Evolutionary conservation across 306 rosid genomes (phyloP), one percentile per base, ranked within the genome.

Genomic region (Malus orientalis): DNA sequence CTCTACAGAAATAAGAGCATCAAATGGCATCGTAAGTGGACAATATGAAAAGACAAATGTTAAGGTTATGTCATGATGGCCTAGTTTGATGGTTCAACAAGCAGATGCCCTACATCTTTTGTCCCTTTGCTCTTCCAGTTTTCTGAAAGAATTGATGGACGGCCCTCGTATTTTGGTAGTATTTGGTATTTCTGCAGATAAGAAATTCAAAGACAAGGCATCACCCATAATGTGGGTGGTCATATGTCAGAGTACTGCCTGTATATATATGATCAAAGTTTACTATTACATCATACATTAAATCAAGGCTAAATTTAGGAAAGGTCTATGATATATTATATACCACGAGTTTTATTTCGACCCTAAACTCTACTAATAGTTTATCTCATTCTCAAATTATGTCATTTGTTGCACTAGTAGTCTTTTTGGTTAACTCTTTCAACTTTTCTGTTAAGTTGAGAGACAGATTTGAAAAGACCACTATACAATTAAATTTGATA

Each of bases 31-130:
- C 79, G 83, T 74, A 88, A 84, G 83, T 61, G 91, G 97, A 92
- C 99, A 91, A 89, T 44, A 81, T 85, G 92, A 92, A 90, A 90
- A 83, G 97, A 95, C 97, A 95, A 92, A 88, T 83, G 84, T 92
- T 92, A 95, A 90, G 99, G 97, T 92, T 90, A 80, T 87, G 91
- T 89, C 97, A 91, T 85, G 75, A 92, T 82, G 91, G 84, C 88
- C 79, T 42, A 67, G 84, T 83, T 87, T 83, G 91, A 87, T 85
- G 70, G 84, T 80, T 82, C 73, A 80, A 80, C 72, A 61, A 76
- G 47, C 25, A 58, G 77, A 83, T 90, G 87, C 58, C 97, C 97
- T 92, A 92, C 93, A 68, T 79, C 86, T 85, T 69, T 84, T 82
- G 82, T 84, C 85, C 54, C 81, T 8, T 78, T 82, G 73, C 76